Percentiles rank a stretch among this genome's conserved stretches.
phyloP scores from a whole-genome alignment of 306 rosid genomes.

The Cajanus cajan region DNA sequence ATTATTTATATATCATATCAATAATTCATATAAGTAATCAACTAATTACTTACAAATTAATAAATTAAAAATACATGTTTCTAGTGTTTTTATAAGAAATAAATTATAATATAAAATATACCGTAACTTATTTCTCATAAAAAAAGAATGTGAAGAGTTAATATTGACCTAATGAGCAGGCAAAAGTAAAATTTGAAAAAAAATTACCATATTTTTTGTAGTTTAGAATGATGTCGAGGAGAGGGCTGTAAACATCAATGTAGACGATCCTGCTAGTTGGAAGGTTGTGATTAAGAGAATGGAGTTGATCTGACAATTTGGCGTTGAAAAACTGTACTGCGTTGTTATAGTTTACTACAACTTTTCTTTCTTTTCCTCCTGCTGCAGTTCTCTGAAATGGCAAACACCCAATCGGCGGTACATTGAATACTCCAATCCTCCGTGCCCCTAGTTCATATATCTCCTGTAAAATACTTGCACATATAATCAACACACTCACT shows the following conservation, averaged over 20 bases:
- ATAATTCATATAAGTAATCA: too few species aligned
- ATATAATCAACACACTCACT: too few species aligned
- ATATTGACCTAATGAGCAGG: too few species aligned
- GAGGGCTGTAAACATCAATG: slow-evolving; percentile 54
- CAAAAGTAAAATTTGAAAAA: background rate
- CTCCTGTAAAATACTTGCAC: slow-evolving; percentile 26
- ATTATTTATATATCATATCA: too few species aligned
- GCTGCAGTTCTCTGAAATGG: slow-evolving; percentile 63
- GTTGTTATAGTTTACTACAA: slow-evolving; percentile 38
- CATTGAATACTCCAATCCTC: slow-evolving; percentile 53
- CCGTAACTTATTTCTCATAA: too few species aligned
- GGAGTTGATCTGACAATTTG: slow-evolving; percentile 27
- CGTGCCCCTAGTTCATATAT: slow-evolving; percentile 48
- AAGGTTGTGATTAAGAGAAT: slow-evolving; percentile 9
- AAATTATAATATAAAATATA: too few species aligned
- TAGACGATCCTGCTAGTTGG: slow-evolving; percentile 35
- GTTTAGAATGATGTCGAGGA: slow-evolving; percentile 33
- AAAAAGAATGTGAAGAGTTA: too few species aligned
- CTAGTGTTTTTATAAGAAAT: too few species aligned
- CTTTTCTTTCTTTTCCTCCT: slow-evolving; percentile 47
- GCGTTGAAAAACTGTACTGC: slow-evolving; percentile 46
- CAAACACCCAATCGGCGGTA: slow-evolving; percentile 64
- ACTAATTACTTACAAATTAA: too few species aligned
- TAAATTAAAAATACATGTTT: too few species aligned
- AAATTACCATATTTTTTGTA: slow-evolving; percentile 43